These are phyloP conservation scores for Linnemannia zychae DNA, from an alignment of 192 early-diverging fungal species.

Conservation along the genomic window DNA sequence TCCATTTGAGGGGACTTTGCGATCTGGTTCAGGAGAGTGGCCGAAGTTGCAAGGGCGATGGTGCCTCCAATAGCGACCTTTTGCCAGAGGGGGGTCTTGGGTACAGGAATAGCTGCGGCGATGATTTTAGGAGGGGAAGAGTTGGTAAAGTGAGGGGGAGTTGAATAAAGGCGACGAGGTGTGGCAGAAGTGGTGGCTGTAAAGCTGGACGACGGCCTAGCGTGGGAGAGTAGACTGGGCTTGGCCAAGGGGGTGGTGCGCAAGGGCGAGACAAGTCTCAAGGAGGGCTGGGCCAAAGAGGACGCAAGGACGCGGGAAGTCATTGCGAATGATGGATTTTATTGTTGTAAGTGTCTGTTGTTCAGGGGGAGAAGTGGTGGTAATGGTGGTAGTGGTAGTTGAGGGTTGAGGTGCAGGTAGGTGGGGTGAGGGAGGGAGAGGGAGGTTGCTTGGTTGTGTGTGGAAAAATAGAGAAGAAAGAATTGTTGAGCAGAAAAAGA, in stretches of 20 bases:
- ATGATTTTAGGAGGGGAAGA: not conserved
- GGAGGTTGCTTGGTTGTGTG: not conserved
- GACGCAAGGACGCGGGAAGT: slow-evolving; percentile 39
- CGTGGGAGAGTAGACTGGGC: slow-evolving; percentile 38
- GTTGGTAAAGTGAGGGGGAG: not conserved
- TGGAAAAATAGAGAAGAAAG: not conserved
- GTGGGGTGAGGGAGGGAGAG: not conserved
- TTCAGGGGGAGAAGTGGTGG: not conserved
- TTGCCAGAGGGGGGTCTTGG: slow-evolving; percentile 41
- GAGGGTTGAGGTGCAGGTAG: not conserved
- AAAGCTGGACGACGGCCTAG: slow-evolving; percentile 3
- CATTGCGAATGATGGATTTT: slow-evolving; percentile 26
- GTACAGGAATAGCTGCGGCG: not conserved
- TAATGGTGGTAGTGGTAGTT: not conserved
- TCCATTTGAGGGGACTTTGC: slow-evolving; percentile 39
- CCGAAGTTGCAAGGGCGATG: slow-evolving; percentile 43
- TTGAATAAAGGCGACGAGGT: not conserved
- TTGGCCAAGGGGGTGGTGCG: slow-evolving; percentile 11
- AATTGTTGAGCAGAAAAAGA: slow-evolving; percentile 4
- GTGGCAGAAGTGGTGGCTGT: too few relatives aligned
- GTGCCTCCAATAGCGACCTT: slow-evolving; percentile 53
- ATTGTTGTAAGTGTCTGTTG: not conserved
- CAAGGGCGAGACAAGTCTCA: not conserved
- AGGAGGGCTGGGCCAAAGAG: slow-evolving; percentile 18
- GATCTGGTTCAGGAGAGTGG: slow-evolving; percentile 46